phyloP scores from a whole-genome alignment of 208 protist species.

The Acanthamoeba castellanii region DNA sequence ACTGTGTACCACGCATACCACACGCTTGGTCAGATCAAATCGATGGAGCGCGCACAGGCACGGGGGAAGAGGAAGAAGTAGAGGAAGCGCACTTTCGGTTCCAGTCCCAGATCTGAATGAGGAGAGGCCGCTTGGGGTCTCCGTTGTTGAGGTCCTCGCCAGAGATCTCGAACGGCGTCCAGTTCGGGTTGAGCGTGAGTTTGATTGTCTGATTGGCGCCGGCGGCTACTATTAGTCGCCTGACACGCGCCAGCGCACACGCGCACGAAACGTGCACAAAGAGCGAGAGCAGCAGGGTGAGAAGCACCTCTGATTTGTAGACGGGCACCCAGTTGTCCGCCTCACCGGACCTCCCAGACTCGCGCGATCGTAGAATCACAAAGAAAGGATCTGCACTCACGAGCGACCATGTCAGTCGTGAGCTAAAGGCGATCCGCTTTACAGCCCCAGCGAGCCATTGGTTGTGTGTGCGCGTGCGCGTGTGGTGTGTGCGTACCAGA shows the following conservation, averaged over 20 bases:
- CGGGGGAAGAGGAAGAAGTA: neutral
- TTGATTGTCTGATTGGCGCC: slow-evolving; percentile 39
- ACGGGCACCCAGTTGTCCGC: slow-evolving; percentile 26
- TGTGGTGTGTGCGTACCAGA: neutral
- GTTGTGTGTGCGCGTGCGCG: neutral
- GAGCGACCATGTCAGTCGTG: neutral
- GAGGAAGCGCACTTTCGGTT: slow-evolving; percentile 1
- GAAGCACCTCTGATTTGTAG: slow-evolving; percentile 51
- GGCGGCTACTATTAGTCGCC: no score
- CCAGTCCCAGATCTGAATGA: slow-evolving; percentile 72
- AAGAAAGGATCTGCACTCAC: slow-evolving; percentile 63
- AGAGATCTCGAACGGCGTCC: slow-evolving; percentile 15
- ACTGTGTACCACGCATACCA: slow-evolving; percentile 3
- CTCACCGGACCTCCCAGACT: neutral
- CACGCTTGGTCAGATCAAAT: neutral
- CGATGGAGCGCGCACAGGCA: neutral
- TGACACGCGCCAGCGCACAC: no score
- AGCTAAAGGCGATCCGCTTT: neutral
- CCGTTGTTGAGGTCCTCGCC: slow-evolving; percentile 53
- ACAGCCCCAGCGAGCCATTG: no score
- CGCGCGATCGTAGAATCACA: slow-evolving; percentile 23
- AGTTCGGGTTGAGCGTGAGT: slow-evolving; percentile 58
- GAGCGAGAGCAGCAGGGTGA: no score
- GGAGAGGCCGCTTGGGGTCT: slow-evolving; percentile 30
- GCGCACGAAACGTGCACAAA: no score